A percentile compares a stretch with the other conserved stretches of the same genome.
These are phyloP conservation scores for Colletotrichum incanum DNA, from an alignment of 2,329 filamentous ascomycete species.

Conservation along the genomic window DNA sequence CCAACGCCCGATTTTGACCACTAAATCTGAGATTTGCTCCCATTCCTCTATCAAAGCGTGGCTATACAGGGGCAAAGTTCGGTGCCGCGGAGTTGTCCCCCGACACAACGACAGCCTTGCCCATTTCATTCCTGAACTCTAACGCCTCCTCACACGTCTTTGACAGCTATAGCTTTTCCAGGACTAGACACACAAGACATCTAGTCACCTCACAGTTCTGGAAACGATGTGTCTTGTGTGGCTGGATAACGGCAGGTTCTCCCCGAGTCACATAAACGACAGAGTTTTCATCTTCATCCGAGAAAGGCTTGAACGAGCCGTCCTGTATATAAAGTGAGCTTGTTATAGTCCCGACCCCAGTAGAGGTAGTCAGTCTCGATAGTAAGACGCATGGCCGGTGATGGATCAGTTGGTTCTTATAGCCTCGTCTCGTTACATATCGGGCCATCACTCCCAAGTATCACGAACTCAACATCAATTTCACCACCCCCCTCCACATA, in stretches of 20 bases:
- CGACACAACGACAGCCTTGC: neutral
- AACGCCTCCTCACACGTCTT: neutral
- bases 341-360: too few species aligned
- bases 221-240: neutral
- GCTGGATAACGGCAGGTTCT: neutral
- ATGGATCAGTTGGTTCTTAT: neutral
- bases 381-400: neutral
- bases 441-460: neutral
- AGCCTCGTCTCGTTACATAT: neutral
- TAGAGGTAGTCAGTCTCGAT: neutral
- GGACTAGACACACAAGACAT: too few species aligned
- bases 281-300: neutral
- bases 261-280: neutral
- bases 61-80: too few species aligned
- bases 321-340: neutral
- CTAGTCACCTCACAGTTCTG: neutral
- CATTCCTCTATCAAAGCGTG: too few species aligned
- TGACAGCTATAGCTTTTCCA: neutral
- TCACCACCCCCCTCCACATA: neutral
- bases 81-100: neutral
- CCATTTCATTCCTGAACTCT: neutral
- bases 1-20: too few species aligned
- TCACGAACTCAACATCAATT: neutral
- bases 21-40: too few species aligned
- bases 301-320: neutral